Evolutionary conservation across 2,329 filamentous ascomycete genomes (phyloP), one percentile per base, ranked within the genome.

Genomic region (Fulvia fulva): DNA sequence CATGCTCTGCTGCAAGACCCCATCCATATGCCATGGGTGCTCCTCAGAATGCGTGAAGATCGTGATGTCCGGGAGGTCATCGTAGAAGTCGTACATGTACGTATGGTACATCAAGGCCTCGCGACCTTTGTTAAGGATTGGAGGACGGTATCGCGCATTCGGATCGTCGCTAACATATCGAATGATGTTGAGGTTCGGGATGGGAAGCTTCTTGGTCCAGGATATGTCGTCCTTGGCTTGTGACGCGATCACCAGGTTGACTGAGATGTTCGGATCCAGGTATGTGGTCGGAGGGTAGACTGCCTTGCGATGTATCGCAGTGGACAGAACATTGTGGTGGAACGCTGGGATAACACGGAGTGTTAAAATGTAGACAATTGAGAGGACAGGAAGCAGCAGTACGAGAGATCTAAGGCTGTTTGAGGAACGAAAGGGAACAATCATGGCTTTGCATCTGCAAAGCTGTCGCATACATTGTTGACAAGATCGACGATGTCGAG

Each of bases 31-130:
- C 64, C 64, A 66, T 21, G 61, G 51, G 4, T 32, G 53, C 25
- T 65, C 63, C 22, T 62, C 56, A 23, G 56, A 54, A 45, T 66
- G 64, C 1, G 62, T 41, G 43, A 66, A 65, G 47, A 66, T 63
- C 32, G 45, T 61, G 22, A 66, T 44, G 32, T 66, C 62, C 1
- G 60, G 55, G 4, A 66, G 57, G 9, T 51, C 12, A 43, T 66
- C 55, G 58, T 66, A 64, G 53, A 61, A 62, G 37, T 66, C 61
- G 59, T 59, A 47, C 2, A 66, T 34, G 28, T 65, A 66, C 5
- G 64, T 65, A n/a, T 65, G 55, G 26, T 65, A 65, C 55, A 66
- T 66, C 11, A 66, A 32, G 2, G 64, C 63, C 53, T 66, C 64
- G 12, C 61, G 55, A 12, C 60, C 64, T 54, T 65, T 65, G 51